Evolutionary conservation across 2,329 filamentous ascomycete species (phyloP).

Genomic region (Fusarium caatingaense): DNA sequence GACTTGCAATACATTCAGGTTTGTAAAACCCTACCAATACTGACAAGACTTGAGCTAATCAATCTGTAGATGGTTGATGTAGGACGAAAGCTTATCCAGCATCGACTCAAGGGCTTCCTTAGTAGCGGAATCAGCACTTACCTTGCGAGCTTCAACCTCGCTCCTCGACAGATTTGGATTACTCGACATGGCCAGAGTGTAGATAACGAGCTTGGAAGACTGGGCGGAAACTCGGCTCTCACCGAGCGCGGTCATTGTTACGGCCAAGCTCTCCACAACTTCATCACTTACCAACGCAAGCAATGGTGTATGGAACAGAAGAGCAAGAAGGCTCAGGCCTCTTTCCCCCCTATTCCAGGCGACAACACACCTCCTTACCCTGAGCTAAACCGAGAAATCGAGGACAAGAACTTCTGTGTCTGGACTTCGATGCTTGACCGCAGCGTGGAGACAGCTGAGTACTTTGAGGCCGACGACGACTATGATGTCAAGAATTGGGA

Average conservation of each 20-base stretch:
- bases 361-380: conserved; percentile 96
- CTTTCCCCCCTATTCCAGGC: conserved; percentile 90
- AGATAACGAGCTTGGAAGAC: conserved; percentile 88
- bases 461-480: conserved; percentile 90
- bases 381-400: conserved; percentile 75
- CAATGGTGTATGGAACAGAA: conserved; percentile 87
- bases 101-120: conserved; percentile 91
- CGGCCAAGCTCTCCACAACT: conserved; percentile 80
- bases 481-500: conserved; percentile 98
- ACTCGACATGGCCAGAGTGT: conserved; percentile 91
- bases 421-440: conserved; percentile 98
- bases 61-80: conserved; percentile 86
- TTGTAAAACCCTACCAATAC: conserved; percentile 29
- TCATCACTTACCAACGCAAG: conserved; percentile 83
- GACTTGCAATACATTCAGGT: conserved; percentile 93
- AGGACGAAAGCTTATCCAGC: conserved; percentile 90
- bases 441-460: conserved; percentile 86
- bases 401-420: conserved; percentile 93
- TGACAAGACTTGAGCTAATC: conserved; percentile 41
- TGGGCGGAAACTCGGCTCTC: conserved; percentile 89
- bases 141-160: conserved; percentile 94
- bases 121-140: conserved; percentile 94
- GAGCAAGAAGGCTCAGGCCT: conserved; percentile 78
- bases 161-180: conserved; percentile 97
- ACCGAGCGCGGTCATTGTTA: conserved; percentile 85